Conservation (phyloP, 208 protist genomes). For the Acanthamoeba pearcei region DNA sequence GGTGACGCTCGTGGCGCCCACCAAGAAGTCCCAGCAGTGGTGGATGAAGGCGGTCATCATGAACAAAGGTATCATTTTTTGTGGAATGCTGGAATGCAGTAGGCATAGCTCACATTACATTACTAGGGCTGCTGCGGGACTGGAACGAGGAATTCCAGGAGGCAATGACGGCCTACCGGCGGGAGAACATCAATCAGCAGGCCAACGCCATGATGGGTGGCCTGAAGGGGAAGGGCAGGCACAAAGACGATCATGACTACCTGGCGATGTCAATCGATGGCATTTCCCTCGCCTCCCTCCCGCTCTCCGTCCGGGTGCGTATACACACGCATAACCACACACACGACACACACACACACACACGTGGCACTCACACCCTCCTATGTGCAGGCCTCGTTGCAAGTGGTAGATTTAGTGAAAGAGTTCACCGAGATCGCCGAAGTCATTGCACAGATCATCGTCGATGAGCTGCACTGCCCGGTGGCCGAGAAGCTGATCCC, state of each 20-base stretch:
- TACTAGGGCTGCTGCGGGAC: background rate
- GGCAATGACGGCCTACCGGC: conserved; percentile 46
- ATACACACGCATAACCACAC: background rate
- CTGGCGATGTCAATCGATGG: conserved; percentile 16
- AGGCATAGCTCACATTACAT: no score
- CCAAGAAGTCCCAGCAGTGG: conserved; percentile 23
- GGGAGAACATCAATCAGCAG: conserved; percentile 15
- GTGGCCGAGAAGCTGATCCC: conserved; percentile 19
- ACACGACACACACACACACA: background rate
- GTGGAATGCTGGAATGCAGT: no score
- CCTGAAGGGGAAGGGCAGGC: background rate
- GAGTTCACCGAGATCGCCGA: conserved; percentile 68
- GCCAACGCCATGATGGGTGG: conserved; percentile 2
- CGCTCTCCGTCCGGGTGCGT: background rate
- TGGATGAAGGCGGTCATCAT: conserved; percentile 68
- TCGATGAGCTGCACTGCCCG: conserved; percentile 42
- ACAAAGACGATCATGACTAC: background rate
- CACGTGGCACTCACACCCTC: background rate
- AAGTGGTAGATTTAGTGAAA: conserved; percentile 67
- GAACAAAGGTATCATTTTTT: conserved; percentile 28
- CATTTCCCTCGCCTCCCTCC: background rate
- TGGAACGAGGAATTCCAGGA: conserved; percentile 65
- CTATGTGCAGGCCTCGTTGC: background rate
- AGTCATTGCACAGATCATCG: conserved; percentile 45
- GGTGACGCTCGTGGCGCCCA: conserved; percentile 56